phyloP scores from a whole-genome alignment of 148 eudicot species.

The Vaccinium darrowii region DNA sequence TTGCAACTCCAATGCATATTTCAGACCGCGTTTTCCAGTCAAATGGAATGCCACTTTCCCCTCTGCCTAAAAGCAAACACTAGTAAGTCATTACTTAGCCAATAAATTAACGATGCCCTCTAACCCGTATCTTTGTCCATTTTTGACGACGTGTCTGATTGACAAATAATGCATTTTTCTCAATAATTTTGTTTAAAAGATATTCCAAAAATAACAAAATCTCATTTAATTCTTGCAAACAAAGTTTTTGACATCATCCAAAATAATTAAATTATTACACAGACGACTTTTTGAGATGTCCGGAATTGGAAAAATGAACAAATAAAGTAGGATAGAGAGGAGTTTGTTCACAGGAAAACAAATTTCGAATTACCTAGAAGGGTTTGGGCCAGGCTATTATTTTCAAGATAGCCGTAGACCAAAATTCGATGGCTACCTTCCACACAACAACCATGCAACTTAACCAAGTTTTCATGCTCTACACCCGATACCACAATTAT shows the following conservation, averaged over 20 bases:
- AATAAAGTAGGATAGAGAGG: neutral
- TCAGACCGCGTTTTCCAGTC: constrained; percentile 55
- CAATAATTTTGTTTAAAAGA: neutral
- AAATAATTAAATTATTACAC: neutral
- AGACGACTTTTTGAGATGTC: neutral
- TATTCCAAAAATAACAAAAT: neutral
- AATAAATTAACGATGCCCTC: neutral
- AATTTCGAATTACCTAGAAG: constrained; percentile 52
- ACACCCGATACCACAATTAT: constrained; percentile 54
- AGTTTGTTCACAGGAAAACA: neutral
- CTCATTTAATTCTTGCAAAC: neutral
- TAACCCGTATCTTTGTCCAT: neutral
- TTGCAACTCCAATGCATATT: constrained; percentile 75
- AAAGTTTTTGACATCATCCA: neutral
- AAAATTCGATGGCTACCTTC: constrained; percentile 64
- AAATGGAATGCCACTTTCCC: constrained; percentile 36
- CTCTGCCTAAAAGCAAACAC: constrained; percentile 38
- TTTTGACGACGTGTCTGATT: neutral
- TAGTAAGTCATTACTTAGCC: neutral
- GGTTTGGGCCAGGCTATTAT: constrained; percentile 76
- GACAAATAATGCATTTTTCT: neutral
- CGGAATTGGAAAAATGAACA: neutral
- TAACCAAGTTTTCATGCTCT: constrained; percentile 82
- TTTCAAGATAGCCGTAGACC: constrained; percentile 80
- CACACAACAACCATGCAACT: constrained; percentile 75